phyloP scores from a whole-genome alignment of 192 early-diverging fungal genomes.

The Blastocladiella britannica region DNA sequence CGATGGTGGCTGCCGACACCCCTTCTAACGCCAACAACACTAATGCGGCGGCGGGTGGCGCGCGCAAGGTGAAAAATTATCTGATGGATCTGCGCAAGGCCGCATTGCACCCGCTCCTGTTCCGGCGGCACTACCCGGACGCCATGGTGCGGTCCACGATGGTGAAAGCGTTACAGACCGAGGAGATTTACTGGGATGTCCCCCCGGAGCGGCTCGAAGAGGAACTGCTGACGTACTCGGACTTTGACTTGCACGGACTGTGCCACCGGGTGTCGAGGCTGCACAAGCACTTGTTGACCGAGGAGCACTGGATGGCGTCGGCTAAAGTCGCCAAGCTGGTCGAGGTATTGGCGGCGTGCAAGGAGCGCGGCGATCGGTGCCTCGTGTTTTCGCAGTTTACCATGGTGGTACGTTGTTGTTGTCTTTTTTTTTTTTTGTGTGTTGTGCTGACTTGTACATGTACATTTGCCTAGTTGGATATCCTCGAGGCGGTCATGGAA shows the following conservation, averaged over 20 bases:
- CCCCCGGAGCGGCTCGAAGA: conserved; percentile 52
- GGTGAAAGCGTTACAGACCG: conserved; percentile 32
- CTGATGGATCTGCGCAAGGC: conserved; percentile 72
- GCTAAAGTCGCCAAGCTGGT: conserved; percentile 50
- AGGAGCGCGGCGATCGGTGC: conserved; percentile 20
- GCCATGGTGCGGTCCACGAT: conserved; percentile 35
- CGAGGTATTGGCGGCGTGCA: conserved; percentile 26
- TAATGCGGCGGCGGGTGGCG: conserved; percentile 1
- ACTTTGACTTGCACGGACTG: conserved; percentile 61
- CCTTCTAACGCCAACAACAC: conserved; percentile 3
- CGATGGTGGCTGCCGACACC: too few relatives aligned
- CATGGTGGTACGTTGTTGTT: too few relatives aligned
- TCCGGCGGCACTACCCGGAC: conserved; percentile 40
- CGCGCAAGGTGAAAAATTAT: conserved; percentile 8
- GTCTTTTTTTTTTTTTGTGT: too few relatives aligned
- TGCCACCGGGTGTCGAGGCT: conserved; percentile 33
- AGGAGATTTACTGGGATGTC: conserved; percentile 53
- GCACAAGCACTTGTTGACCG: conserved; percentile 20
- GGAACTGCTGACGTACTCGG: conserved; percentile 38
- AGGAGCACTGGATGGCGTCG: conserved; percentile 42
- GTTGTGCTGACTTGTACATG: too few relatives aligned
- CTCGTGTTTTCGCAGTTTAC: conserved; percentile 31
- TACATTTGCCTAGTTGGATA: too few relatives aligned
- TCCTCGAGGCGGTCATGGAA: conserved; percentile 21
- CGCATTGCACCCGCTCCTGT: conserved; percentile 61